These are phyloP conservation scores for Ananas comosus DNA, from an alignment of 176 grass and related monocot species.

Conservation along the genomic window DNA sequence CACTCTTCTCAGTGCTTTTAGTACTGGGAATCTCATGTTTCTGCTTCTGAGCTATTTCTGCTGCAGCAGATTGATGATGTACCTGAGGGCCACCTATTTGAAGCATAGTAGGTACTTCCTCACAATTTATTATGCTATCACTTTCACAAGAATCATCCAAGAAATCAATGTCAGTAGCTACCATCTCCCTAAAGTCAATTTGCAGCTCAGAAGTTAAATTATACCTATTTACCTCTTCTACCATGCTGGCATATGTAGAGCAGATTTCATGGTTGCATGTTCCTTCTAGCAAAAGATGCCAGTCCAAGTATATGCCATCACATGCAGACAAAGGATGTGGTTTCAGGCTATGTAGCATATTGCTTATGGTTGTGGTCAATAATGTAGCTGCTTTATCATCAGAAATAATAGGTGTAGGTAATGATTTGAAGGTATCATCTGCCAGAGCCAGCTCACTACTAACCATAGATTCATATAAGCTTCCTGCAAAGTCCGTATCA, in stretches of 20 bases:
- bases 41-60: conserved; percentile 21
- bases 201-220: conserved; percentile 41
- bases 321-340: conserved; percentile 51
- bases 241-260: conserved; percentile 39
- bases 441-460: conserved; percentile 62
- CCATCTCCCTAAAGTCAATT: conserved; percentile 27
- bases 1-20: conserved; percentile 22
- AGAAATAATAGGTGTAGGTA: conserved; percentile 63
- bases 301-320: conserved; percentile 91
- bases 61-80: conserved; percentile 28
- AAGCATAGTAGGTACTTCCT: conserved; percentile 26
- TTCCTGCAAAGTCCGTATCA: conserved; percentile 30
- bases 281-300: conserved; percentile 70
- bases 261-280: conserved; percentile 61
- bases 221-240: conserved; percentile 47
- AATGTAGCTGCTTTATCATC: conserved; percentile 52
- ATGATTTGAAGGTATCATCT: conserved; percentile 76
- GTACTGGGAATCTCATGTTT: conserved; percentile 18
- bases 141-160: conserved; percentile 43
- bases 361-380: conserved; percentile 18
- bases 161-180: conserved; percentile 43
- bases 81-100: conserved; percentile 16
- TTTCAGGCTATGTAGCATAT: conserved; percentile 46
- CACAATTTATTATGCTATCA: conserved; percentile 17
- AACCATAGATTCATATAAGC: conserved; percentile 70